A percentile compares a stretch with the other conserved stretches of the same genome.
These are phyloP conservation scores for Trichoderma lentiforme DNA, from an alignment of 2,329 filamentous ascomycete species.

Conservation along the genomic window DNA sequence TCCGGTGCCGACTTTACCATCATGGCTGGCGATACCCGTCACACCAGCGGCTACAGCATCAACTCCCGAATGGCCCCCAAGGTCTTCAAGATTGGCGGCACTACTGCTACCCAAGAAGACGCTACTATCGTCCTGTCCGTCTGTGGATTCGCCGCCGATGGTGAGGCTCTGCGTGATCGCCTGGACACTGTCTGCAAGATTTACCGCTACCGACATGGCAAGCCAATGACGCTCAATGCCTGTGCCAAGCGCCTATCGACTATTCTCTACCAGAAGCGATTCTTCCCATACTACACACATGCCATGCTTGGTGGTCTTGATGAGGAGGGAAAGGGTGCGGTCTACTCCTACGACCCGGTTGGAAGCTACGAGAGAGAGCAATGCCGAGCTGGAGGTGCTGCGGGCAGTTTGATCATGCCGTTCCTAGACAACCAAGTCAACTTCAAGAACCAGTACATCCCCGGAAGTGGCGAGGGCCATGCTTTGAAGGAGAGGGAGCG, in stretches of 20 bases:
- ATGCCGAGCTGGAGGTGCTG: constrained; percentile 89
- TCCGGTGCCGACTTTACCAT: constrained; percentile 92
- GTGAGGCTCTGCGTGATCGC: constrained; percentile 87
- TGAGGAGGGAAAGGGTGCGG: constrained; percentile 87
- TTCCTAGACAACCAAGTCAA: constrained; percentile 99
- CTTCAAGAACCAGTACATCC: constrained; percentile 97
- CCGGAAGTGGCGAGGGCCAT: constrained; percentile 80
- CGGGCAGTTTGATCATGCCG: constrained; percentile 93
- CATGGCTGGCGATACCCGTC: constrained; percentile 94
- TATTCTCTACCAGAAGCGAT: constrained; percentile 94
- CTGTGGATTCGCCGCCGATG: constrained; percentile 93
- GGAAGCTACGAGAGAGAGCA: constrained; percentile 97
- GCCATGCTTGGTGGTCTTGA: constrained; percentile 93
- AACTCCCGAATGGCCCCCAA: constrained; percentile 95
- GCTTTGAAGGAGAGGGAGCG: constrained; percentile 69
- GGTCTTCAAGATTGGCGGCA: constrained; percentile 94
- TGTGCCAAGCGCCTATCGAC: constrained; percentile 94
- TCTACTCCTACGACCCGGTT: constrained; percentile 97
- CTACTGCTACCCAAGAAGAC: constrained; percentile 78
- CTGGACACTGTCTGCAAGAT: constrained; percentile 96
- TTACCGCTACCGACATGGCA: constrained; percentile 97
- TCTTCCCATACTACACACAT: constrained; percentile 98
- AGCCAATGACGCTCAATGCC: constrained; percentile 89
- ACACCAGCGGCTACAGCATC: constrained; percentile 96
- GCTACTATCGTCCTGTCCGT: constrained; percentile 88